phyloP scores from a whole-genome alignment of 1,284 basidiomycete species.

The Moesziomyces parantarcticus region DNA sequence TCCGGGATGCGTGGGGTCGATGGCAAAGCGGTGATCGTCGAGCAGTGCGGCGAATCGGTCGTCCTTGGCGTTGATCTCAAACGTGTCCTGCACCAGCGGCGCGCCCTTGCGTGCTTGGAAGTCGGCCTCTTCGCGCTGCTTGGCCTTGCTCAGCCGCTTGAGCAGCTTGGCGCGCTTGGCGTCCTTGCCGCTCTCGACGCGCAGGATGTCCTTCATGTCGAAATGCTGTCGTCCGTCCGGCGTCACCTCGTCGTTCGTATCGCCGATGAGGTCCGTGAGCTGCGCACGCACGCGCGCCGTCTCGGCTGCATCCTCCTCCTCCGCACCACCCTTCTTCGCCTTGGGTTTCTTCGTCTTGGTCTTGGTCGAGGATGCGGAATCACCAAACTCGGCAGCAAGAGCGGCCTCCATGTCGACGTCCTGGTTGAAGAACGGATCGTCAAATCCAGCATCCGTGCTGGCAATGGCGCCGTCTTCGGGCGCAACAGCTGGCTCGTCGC shows the following conservation, averaged over 20 bases:
- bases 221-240: constrained; percentile 75
- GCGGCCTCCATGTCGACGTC: constrained; percentile 63
- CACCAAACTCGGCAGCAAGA: constrained; percentile 67
- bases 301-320: constrained; percentile 28
- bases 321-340: constrained; percentile 6
- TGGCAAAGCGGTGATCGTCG: constrained; percentile 90
- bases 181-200: constrained; percentile 77
- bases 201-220: constrained; percentile 87
- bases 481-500: constrained; percentile 7
- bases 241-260: constrained; percentile 51
- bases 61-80: constrained; percentile 86
- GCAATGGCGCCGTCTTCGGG: constrained; percentile 17
- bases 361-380: constrained; percentile 67
- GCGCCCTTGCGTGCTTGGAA: constrained; percentile 67
- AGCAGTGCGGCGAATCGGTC: constrained; percentile 86
- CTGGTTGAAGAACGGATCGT: constrained; percentile 74
- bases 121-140: constrained; percentile 42
- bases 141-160: constrained; percentile 50
- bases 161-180: constrained; percentile 64
- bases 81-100: constrained; percentile 69
- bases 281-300: constrained; percentile 26
- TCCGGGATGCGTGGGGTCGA: constrained; percentile 90
- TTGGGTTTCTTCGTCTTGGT: constrained; percentile 23
- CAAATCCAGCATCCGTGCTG: constrained; percentile 42
- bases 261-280: constrained; percentile 44